Evolutionary conservation across 2,329 filamentous ascomycete species (phyloP).

Genomic region (Parascedosporium putredinis): DNA sequence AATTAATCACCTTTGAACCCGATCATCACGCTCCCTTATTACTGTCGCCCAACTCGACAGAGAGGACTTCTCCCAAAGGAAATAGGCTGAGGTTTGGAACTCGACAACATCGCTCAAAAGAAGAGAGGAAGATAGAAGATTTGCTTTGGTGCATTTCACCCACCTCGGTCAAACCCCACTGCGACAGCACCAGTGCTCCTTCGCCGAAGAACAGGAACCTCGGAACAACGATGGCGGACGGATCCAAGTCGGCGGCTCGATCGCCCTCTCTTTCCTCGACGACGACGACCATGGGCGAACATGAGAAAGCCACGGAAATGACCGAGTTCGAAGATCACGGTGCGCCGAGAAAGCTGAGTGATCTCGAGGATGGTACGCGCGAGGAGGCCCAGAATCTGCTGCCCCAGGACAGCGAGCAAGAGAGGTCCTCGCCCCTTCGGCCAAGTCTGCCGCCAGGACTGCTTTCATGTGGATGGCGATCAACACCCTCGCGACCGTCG

Average conservation of each 20-base stretch:
- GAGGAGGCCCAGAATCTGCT: constrained; percentile 32
- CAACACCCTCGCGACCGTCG: constrained; percentile 53
- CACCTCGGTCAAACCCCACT: background rate
- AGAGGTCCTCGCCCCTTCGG: too few species aligned
- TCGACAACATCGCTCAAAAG: too few species aligned
- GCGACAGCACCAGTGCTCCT: too few species aligned
- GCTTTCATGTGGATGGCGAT: constrained; percentile 46
- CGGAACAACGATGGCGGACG: background rate
- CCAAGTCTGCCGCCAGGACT: constrained; percentile 25
- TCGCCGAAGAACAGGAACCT: too few species aligned
- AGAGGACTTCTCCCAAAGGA: background rate
- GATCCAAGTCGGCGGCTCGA: background rate
- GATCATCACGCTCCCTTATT: too few species aligned
- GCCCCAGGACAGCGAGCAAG: constrained; percentile 20
- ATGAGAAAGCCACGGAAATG: constrained; percentile 20
- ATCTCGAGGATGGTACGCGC: constrained; percentile 15
- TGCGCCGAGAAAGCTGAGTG: background rate
- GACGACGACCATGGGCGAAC: constrained; percentile 1
- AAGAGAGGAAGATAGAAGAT: too few species aligned
- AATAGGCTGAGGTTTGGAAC: too few species aligned
- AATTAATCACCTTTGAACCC: too few species aligned
- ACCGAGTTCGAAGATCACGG: constrained; percentile 9
- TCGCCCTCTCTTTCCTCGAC: constrained; percentile 4
- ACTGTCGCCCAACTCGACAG: background rate
- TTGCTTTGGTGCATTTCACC: too few species aligned